Evolutionary conservation across 805 yeast species (phyloP).

Genomic region (Grigorovia transvaalensis): DNA sequence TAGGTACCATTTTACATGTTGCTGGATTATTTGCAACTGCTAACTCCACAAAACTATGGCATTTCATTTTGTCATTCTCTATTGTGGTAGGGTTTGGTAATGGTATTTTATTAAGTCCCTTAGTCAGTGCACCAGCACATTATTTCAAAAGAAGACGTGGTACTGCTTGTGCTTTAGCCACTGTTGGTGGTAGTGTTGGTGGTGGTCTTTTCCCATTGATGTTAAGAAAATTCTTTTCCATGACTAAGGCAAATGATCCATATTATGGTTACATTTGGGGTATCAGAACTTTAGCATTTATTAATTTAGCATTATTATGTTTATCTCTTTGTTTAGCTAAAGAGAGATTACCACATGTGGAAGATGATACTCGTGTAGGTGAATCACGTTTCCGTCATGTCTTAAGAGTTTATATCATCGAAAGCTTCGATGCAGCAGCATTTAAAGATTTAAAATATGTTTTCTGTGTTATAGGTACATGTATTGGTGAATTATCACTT

Average conservation of each 20-base stretch:
- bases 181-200: constrained; percentile 45
- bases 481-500: constrained; percentile 38
- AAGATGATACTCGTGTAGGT: constrained; percentile 12
- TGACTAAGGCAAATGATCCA: constrained; percentile 16
- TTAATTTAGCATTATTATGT: constrained; percentile 30
- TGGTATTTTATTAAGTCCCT: constrained; percentile 47
- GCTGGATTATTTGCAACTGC: constrained; percentile 46
- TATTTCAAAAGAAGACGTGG: constrained; percentile 55
- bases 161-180: constrained; percentile 38
- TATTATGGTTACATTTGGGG: constrained; percentile 46
- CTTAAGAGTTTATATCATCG: constrained; percentile 22
- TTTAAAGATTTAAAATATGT: constrained; percentile 37
- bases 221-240: constrained; percentile 35
- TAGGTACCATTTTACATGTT: constrained; percentile 34
- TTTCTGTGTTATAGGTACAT: constrained; percentile 35
- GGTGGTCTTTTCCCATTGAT: constrained; percentile 46
- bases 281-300: constrained; percentile 39
- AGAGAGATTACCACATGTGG: constrained; percentile 38
- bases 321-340: constrained; percentile 29
- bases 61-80: constrained; percentile 49
- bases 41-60: constrained; percentile 41
- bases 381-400: constrained; percentile 16
- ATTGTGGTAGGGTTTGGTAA: constrained; percentile 46
- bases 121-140: constrained; percentile 50
- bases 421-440: constrained; percentile 28